A percentile compares a stretch with the other conserved stretches of the same genome.
Evolutionary conservation across 345 rosid genomes (phyloP).

Genomic region (Dipteronia dyeriana): DNA sequence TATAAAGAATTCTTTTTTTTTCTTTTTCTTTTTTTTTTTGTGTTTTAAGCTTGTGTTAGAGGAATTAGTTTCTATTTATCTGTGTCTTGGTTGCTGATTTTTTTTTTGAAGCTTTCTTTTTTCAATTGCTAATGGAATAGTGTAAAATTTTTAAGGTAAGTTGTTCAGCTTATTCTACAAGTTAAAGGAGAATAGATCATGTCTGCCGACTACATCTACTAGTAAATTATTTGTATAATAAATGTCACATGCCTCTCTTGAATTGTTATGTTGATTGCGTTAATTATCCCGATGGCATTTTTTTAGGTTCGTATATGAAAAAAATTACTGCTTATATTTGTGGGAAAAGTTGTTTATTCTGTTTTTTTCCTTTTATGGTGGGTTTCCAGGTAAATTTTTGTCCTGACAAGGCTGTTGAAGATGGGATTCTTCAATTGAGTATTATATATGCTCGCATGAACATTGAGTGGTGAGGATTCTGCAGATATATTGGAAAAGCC

Average conservation of each 20-base stretch:
- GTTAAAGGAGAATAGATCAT: too few species aligned
- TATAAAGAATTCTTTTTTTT: neutral
- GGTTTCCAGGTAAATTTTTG: neutral
- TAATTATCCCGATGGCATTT: neutral
- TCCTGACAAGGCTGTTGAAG: neutral
- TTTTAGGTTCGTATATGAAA: too few species aligned
- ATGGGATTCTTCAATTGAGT: neutral
- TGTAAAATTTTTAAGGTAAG: too few species aligned
- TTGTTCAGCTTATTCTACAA: too few species aligned
- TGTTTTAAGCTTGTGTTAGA: neutral
- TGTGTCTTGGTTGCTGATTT: neutral
- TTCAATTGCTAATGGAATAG: too few species aligned
- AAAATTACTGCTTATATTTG: neutral
- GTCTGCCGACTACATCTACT: too few species aligned
- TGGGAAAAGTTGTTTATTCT: neutral
- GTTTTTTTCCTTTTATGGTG: neutral
- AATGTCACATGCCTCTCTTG: too few species aligned
- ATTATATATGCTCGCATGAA: slow-evolving; percentile 24
- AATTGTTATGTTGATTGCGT: slow-evolving; percentile 8
- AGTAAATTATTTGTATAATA: too few species aligned
- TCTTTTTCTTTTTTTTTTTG: neutral
- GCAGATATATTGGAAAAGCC: slow-evolving; percentile 27
- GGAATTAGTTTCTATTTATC: neutral
- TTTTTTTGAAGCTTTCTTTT: too few species aligned
- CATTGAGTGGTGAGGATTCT: slow-evolving; percentile 27